Conservation (phyloP, 441 rosid species). For the Capsella rubella region DNA sequence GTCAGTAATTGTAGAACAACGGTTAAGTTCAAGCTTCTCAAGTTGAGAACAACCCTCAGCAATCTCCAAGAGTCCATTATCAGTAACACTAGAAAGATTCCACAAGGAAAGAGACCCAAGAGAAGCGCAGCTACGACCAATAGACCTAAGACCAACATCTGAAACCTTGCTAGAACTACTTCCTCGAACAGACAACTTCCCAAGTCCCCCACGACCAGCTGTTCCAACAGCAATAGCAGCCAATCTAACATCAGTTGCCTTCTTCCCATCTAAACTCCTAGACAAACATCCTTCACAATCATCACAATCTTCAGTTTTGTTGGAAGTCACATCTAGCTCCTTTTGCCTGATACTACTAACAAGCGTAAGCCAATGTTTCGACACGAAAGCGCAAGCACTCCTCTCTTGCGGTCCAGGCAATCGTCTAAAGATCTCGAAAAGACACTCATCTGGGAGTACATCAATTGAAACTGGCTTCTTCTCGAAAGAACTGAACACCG, state of each 20-base stretch:
- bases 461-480: constrained; percentile 64
- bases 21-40: constrained; percentile 81
- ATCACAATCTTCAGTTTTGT: constrained; percentile 37
- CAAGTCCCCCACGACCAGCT: constrained; percentile 79
- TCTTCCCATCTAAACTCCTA: constrained; percentile 87
- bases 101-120: constrained; percentile 76
- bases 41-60: constrained; percentile 71
- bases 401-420: constrained; percentile 72
- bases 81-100: constrained; percentile 65
- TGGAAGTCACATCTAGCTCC: constrained; percentile 51
- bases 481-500: constrained; percentile 57
- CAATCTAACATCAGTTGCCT: constrained; percentile 88
- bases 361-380: constrained; percentile 88
- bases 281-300: constrained; percentile 74
- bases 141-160: constrained; percentile 64
- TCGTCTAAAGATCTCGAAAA: constrained; percentile 85
- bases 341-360: constrained; percentile 65
- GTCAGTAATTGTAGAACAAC: constrained; percentile 70
- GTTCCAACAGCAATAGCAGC: constrained; percentile 93
- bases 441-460: constrained; percentile 89
- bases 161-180: constrained; percentile 66
- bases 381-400: constrained; percentile 77
- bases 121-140: constrained; percentile 80
- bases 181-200: constrained; percentile 74
- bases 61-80: constrained; percentile 68